Evolutionary conservation across 2,329 filamentous ascomycete species (phyloP).

Genomic region (Trichoderma semiorbis): DNA sequence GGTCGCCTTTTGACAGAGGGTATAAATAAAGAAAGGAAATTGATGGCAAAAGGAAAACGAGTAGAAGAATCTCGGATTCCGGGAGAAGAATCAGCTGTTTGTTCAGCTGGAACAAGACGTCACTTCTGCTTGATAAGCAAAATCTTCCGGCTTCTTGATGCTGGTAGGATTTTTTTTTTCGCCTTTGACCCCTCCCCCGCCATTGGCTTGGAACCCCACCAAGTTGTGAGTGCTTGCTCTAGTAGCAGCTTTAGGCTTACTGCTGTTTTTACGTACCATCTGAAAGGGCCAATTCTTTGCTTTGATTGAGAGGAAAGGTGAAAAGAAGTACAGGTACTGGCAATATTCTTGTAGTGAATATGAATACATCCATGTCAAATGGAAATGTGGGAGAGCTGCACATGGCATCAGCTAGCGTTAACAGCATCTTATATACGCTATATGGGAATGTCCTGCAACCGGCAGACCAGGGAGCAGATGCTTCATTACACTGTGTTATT

Average conservation of each 20-base stretch:
- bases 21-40: background rate
- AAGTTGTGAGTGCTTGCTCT: background rate
- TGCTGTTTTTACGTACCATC: background rate
- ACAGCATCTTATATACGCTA: background rate
- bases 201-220: constrained; percentile 7
- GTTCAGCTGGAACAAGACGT: constrained; percentile 4
- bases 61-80: background rate
- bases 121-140: constrained; percentile 21
- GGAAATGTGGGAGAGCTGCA: background rate
- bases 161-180: constrained; percentile 10
- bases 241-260: background rate
- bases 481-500: background rate
- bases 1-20: background rate
- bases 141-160: constrained; percentile 19
- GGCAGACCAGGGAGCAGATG: background rate
- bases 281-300: background rate
- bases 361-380: too few species aligned
- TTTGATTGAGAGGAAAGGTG: background rate
- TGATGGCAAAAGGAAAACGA: background rate
- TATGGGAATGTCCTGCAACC: background rate
- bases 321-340: accelerated
- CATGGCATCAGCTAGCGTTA: too few species aligned
- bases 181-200: constrained; percentile 19
- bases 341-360: too few species aligned
- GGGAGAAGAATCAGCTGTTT: background rate